phyloP scores from a whole-genome alignment of 169 alveolate genomes.

The Sarcocystis neurona region DNA sequence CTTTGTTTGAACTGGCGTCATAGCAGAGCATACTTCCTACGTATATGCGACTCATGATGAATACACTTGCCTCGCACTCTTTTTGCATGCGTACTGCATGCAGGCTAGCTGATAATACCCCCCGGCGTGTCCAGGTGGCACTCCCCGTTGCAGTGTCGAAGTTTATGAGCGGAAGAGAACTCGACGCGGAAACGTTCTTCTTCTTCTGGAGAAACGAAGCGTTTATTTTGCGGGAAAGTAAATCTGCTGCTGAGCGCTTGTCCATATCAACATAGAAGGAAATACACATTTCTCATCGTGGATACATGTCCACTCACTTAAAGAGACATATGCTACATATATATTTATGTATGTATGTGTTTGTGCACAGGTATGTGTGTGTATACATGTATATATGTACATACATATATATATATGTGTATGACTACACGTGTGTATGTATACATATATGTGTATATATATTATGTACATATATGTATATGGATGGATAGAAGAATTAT shows the following conservation, averaged over 20 bases:
- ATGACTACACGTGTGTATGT: not conserved
- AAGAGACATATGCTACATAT: too few species aligned
- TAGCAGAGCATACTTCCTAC: too few species aligned
- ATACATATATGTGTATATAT: not conserved
- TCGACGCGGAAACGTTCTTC: conserved; percentile 50
- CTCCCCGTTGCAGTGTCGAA: conserved; percentile 40
- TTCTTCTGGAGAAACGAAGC: conserved; percentile 25
- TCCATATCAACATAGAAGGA: too few species aligned
- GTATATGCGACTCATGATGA: not conserved
- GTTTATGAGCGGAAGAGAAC: conserved; percentile 41
- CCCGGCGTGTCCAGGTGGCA: conserved; percentile 30
- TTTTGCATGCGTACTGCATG: not conserved
- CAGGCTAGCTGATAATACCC: conserved; percentile 59
- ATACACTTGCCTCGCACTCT: not conserved
- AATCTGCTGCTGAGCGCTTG: too few species aligned
- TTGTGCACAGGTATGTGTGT: too few species aligned
- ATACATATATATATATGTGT: not conserved
- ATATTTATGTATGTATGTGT: too few species aligned
- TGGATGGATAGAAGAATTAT: too few species aligned
- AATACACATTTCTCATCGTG: too few species aligned
- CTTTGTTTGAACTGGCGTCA: too few species aligned
- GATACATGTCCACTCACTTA: too few species aligned
- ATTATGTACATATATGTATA: not conserved
- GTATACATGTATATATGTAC: not conserved
- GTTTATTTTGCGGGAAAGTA: conserved; percentile 48